Conservation (phyloP, 164 flowering plant species). For the Vitis labrusca region DNA sequence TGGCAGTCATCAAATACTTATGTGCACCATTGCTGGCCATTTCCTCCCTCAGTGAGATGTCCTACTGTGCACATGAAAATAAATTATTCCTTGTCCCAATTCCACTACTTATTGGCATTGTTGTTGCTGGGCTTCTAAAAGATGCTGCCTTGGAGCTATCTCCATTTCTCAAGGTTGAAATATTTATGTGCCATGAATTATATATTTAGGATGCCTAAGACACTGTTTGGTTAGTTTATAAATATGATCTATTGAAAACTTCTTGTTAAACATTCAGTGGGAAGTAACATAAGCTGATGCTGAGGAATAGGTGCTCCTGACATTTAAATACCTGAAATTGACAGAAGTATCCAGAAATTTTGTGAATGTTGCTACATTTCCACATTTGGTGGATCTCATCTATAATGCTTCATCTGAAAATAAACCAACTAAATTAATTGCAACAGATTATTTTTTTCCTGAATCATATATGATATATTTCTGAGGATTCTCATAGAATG, state of each 20-base stretch:
- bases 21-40: constrained; percentile 61
- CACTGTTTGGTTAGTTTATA: neutral
- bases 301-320: neutral
- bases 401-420: neutral
- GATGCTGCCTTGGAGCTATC: constrained; percentile 55
- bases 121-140: constrained; percentile 57
- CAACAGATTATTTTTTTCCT: neutral
- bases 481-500: too few relatives aligned
- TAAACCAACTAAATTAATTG: neutral
- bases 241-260: neutral
- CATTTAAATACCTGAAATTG: neutral
- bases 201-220: neutral
- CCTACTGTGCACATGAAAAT: constrained; percentile 85
- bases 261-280: neutral
- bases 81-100: constrained; percentile 61
- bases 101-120: constrained; percentile 63
- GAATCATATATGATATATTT: too few relatives aligned
- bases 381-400: neutral
- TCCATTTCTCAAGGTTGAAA: constrained; percentile 63
- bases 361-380: neutral
- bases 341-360: neutral
- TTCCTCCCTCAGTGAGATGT: constrained; percentile 82
- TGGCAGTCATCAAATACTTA: constrained; percentile 58
- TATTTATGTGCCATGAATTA: neutral
- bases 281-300: neutral